Conservation (phyloP, 164 flowering plant species). For the Berberis thunbergii region DNA sequence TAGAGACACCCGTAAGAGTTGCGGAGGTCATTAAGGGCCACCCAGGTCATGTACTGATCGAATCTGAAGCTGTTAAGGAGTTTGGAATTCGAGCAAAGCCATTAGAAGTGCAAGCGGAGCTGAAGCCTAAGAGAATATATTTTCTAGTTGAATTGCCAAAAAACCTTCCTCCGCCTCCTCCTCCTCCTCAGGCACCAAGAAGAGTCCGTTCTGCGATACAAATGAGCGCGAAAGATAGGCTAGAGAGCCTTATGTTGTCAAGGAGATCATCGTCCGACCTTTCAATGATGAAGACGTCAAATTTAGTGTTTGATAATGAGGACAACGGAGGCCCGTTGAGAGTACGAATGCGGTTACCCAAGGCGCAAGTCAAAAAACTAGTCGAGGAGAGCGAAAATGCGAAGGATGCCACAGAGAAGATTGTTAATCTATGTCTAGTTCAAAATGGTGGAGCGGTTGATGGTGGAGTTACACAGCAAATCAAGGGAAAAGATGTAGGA, state of each 20-base stretch:
- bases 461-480: too few relatives aligned
- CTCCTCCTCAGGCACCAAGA: constrained; percentile 18
- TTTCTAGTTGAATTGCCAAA: constrained; percentile 44
- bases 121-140: constrained; percentile 38
- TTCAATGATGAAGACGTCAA: constrained; percentile 6
- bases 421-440: constrained; percentile 35
- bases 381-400: constrained; percentile 50
- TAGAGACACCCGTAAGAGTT: constrained; percentile 34
- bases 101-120: constrained; percentile 26
- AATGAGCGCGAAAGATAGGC: constrained; percentile 50
- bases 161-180: constrained; percentile 4
- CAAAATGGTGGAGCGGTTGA: neutral
- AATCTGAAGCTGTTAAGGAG: constrained; percentile 38
- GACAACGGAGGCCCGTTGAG: constrained; percentile 8
- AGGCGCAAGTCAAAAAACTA: constrained; percentile 54
- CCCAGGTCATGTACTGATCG: constrained; percentile 42
- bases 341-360: constrained; percentile 49
- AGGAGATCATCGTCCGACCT: constrained; percentile 38
- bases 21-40: constrained; percentile 30
- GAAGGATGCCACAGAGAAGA: constrained; percentile 61
- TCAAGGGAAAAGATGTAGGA: too few relatives aligned
- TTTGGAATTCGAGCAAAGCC: constrained; percentile 48
- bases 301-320: constrained; percentile 6
- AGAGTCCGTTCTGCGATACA: constrained; percentile 36
- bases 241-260: constrained; percentile 41